phyloP scores from a whole-genome alignment of 2,329 filamentous ascomycete species.

The Aspergillus flavus region DNA sequence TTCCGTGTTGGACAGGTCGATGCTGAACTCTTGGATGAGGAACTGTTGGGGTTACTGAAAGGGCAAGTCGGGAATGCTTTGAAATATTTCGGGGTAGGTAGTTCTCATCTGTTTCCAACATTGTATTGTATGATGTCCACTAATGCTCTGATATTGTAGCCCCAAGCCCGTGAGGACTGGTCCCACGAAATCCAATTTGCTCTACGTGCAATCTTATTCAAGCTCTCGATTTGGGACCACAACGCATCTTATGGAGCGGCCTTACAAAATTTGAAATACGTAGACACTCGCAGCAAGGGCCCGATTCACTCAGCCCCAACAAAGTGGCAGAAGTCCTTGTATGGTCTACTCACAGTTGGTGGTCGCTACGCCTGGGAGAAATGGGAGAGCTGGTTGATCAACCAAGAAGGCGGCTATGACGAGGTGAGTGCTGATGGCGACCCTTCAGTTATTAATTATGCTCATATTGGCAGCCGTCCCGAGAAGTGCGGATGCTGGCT shows the following conservation, averaged over 20 bases:
- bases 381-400: constrained; percentile 84
- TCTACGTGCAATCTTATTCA: constrained; percentile 81
- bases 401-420: constrained; percentile 74
- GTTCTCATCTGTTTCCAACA: not conserved
- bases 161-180: constrained; percentile 81
- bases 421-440: constrained; percentile 38
- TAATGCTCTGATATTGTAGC: constrained; percentile 28
- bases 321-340: constrained; percentile 79
- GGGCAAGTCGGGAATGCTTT: constrained; percentile 84
- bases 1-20: constrained; percentile 96
- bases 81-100: constrained; percentile 75
- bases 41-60: constrained; percentile 82
- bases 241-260: constrained; percentile 92
- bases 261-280: constrained; percentile 87
- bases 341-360: constrained; percentile 82
- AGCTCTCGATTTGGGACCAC: constrained; percentile 95
- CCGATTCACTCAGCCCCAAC: constrained; percentile 70
- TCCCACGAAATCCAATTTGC: constrained; percentile 78
- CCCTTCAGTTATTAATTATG: not conserved
- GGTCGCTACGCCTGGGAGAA: constrained; percentile 89
- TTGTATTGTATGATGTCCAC: not conserved
- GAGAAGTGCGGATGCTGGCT: constrained; percentile 60
- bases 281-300: constrained; percentile 72
- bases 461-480: constrained; percentile 45
- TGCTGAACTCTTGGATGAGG: constrained; percentile 91